A percentile compares a stretch with the other conserved stretches of the same genome.
These are phyloP conservation scores for Sclerotinia spermophila DNA, from an alignment of 2,329 filamentous ascomycete genomes.

Conservation along the genomic window DNA sequence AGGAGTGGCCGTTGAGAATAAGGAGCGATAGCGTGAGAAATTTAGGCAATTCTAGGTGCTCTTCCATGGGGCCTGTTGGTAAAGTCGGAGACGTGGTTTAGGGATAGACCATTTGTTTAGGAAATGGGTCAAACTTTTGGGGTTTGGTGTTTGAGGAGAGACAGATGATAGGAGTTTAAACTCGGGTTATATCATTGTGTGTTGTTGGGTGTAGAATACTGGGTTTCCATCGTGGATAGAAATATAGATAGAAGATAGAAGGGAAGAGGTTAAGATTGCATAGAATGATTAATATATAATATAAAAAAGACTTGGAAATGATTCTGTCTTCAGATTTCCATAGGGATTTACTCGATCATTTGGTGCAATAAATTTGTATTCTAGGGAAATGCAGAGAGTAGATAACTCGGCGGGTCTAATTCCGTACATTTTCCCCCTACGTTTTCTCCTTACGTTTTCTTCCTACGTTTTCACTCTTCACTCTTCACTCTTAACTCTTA, in stretches of 20 bases:
- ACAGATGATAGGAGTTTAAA: background rate
- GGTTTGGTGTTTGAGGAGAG: background rate
- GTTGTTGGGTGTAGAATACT: background rate
- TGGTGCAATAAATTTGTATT: background rate
- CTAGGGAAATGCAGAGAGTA: accelerated
- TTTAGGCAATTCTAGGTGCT: background rate
- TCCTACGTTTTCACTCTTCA: background rate
- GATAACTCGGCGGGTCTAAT: background rate
- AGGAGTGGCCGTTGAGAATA: background rate
- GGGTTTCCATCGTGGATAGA: background rate
- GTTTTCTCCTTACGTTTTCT: background rate
- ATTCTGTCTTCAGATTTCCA: background rate
- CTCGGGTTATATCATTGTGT: background rate
- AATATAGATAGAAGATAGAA: background rate
- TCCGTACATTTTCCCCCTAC: background rate
- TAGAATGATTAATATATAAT: too few relatives aligned
- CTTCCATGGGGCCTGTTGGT: too few relatives aligned
- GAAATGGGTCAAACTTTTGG: background rate
- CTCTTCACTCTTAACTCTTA: background rate
- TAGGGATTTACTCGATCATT: background rate
- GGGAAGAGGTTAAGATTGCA: background rate
- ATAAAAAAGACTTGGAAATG: background rate
- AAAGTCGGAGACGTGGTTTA: background rate
- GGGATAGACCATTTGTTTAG: background rate
- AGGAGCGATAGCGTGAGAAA: background rate